Percentiles rank a stretch among this genome's conserved stretches.
phyloP scores from a whole-genome alignment of 2,329 filamentous ascomycete genomes.

The Scedosporium aurantiacum region DNA sequence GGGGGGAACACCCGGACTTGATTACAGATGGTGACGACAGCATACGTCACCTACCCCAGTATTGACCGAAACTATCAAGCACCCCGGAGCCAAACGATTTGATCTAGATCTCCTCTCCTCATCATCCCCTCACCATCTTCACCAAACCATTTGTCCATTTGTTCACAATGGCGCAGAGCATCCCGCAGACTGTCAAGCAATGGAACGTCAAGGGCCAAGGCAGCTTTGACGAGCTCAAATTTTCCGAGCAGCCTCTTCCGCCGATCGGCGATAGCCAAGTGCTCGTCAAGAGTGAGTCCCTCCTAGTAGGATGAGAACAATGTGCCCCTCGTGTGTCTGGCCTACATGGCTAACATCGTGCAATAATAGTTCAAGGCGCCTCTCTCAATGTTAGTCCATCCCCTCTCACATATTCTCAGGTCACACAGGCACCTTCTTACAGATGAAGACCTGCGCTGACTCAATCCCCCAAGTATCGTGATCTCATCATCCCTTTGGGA shows the following conservation, averaged over 20 bases:
- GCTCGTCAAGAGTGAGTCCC: slow-evolving; percentile 44
- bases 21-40: too few species aligned
- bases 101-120: too few species aligned
- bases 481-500: slow-evolving; percentile 38
- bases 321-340: background rate
- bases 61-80: too few species aligned
- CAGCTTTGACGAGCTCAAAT: slow-evolving; percentile 49
- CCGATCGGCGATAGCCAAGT: slow-evolving; percentile 59
- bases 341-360: too few species aligned
- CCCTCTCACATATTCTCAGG: background rate
- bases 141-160: too few species aligned
- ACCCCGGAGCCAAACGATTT: too few species aligned
- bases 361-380: background rate
- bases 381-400: background rate
- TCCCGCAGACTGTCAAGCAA: slow-evolving; percentile 35
- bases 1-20: too few species aligned
- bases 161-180: slow-evolving; percentile 15
- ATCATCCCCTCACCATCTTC: too few species aligned
- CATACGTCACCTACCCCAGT: too few species aligned
- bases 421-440: background rate
- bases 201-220: slow-evolving; percentile 43
- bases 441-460: background rate
- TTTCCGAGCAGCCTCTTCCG: slow-evolving; percentile 45
- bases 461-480: slow-evolving; percentile 29
- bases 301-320: background rate